Evolutionary conservation across 257 asterid species (phyloP).

Genomic region (Oldenlandia corymbosa): DNA sequence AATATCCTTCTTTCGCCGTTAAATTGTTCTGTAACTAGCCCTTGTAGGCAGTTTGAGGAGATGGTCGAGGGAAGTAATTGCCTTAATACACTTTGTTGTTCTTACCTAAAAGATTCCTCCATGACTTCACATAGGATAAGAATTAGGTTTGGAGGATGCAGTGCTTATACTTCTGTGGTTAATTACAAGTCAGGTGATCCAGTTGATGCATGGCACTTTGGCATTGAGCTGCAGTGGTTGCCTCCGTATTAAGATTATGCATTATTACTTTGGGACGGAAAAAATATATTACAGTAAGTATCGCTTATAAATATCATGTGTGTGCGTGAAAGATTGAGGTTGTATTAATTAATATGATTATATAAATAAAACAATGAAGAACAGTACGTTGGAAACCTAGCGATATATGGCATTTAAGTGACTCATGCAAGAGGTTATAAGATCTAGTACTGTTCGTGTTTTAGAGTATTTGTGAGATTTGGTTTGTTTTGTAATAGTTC

Average conservation of each 20-base stretch:
- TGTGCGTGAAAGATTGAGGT: too few relatives aligned
- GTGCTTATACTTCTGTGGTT: slow-evolving; percentile 34
- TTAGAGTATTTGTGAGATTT: too few relatives aligned
- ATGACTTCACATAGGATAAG: slow-evolving; percentile 39
- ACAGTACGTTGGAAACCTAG: too few relatives aligned
- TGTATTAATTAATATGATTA: too few relatives aligned
- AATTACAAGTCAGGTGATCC: slow-evolving; percentile 17
- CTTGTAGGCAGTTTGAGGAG: slow-evolving; percentile 27
- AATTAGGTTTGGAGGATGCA: slow-evolving; percentile 33
- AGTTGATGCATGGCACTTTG: slow-evolving; percentile 31
- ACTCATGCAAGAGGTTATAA: too few relatives aligned
- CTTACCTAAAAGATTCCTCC: slow-evolving; percentile 32
- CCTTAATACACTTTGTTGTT: slow-evolving; percentile 31
- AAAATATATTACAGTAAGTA: too few relatives aligned
- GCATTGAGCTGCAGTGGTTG: slow-evolving; percentile 41
- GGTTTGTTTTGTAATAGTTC: too few relatives aligned
- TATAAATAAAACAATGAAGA: too few relatives aligned
- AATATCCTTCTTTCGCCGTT: slow-evolving; percentile 27
- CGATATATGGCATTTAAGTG: too few relatives aligned
- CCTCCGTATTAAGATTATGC: slow-evolving; percentile 19
- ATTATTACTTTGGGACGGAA: too few relatives aligned
- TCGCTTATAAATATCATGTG: too few relatives aligned
- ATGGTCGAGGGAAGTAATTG: slow-evolving; percentile 17
- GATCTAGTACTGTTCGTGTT: too few relatives aligned
- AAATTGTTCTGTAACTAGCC: slow-evolving; percentile 37